Evolutionary conservation across 2,329 filamentous ascomycete species (phyloP), one percentile per base, ranked within the genome.

Genomic region (Talaromyces sp.): DNA sequence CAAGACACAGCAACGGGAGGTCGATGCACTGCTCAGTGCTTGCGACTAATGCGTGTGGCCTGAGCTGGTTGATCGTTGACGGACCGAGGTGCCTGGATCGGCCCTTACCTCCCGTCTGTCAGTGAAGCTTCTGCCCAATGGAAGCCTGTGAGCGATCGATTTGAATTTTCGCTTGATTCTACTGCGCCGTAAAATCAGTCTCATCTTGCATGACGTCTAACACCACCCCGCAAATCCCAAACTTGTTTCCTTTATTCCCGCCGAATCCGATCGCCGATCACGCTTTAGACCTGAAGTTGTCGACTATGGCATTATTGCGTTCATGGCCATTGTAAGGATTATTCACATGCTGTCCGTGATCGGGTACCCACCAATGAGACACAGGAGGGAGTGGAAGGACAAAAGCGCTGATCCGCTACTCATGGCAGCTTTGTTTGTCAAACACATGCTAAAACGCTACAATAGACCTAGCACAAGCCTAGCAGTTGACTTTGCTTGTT

Each of bases 61-160:
- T 63, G 52, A 37, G 33, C 25, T 62, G 59, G 64, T 35, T 62
- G 64, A 57, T 67, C 61, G 60, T 63, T 60, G 37, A 56, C 33
- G 64, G 61, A 59, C 41, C 61, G 52, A 54, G 62, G 65, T 62
- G 59, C 66, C 69, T 71, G 67, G 67, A 64, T 67, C 70, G 68
- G 68, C 68, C 68, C 70, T 70, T 67, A 43, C 69, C 70, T 70
- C 52, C 66, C 69, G 68, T 66, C 50, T 41, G 37, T 58, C 63
- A 67, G 49, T 56, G 45, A 33, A 57, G 66, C 47, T 57, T 62
- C 67, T 58, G 41, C 35, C 65, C 62, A 68, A 61, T 62, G 35
- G 57, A 37, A 31, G 25, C 15, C 39, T 11, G 39, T 17, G 35
- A 19, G 27, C 41, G 19, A 52, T 49, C 50, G 19, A 63, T 62